Percentiles rank a stretch among this genome's conserved stretches.
phyloP scores from a whole-genome alignment of 2,329 filamentous ascomycete genomes.

The Cryphonectria radicalis region DNA sequence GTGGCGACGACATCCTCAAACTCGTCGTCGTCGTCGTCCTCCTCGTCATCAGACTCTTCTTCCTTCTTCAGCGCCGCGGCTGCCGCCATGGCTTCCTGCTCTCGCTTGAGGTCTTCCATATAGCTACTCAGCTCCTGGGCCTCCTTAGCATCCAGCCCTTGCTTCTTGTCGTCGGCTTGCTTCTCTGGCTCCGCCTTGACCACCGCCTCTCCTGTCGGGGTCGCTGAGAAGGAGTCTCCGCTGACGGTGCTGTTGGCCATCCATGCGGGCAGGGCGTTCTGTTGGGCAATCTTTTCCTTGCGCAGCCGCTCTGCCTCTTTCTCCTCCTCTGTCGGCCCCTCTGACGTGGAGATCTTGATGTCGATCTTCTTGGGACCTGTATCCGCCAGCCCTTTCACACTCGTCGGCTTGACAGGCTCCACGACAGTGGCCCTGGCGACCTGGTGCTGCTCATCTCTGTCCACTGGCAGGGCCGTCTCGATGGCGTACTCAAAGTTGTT shows the following conservation, averaged over 20 bases:
- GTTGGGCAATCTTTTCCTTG: conserved; percentile 67
- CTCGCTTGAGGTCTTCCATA: conserved; percentile 66
- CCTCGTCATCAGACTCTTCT: conserved; percentile 46
- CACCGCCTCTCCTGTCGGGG: conserved; percentile 37
- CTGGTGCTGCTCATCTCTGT: conserved; percentile 70
- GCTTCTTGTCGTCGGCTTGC: conserved; percentile 48
- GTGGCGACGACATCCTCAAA: conserved; percentile 57
- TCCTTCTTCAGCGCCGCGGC: conserved; percentile 53
- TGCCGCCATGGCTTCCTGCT: conserved; percentile 39
- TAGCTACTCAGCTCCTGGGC: conserved; percentile 67
- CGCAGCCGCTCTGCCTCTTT: conserved; percentile 66
- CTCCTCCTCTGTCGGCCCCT: conserved; percentile 69
- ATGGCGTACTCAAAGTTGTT: conserved; percentile 75
- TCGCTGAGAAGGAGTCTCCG: conserved; percentile 60
- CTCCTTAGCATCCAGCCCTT: conserved; percentile 51
- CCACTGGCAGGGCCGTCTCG: conserved; percentile 64
- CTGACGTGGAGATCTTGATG: conserved; percentile 69
- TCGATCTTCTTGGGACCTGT: conserved; percentile 71
- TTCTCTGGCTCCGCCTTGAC: conserved; percentile 49
- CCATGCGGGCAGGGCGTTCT: conserved; percentile 74
- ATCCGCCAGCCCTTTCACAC: conserved; percentile 70
- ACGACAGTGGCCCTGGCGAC: conserved; percentile 63
- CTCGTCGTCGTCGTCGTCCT: conserved; percentile 46
- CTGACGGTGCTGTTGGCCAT: conserved; percentile 73
- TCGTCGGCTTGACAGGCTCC: conserved; percentile 62